Evolutionary conservation across 2,329 filamentous ascomycete species (phyloP).

Genomic region (Neophaeococcomyces mojaviensis): DNA sequence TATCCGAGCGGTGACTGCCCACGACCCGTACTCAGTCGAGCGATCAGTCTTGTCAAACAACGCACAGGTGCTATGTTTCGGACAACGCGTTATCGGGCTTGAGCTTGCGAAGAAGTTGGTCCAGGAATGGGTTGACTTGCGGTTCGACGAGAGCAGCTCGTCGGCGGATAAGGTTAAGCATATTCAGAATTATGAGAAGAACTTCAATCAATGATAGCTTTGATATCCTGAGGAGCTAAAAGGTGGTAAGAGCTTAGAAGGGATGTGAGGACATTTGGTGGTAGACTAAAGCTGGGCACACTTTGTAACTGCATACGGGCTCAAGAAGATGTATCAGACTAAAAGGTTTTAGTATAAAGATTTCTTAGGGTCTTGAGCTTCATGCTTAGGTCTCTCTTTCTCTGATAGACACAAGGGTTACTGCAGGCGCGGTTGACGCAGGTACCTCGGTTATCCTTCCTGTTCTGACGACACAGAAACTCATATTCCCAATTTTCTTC

Average conservation of each 20-base stretch:
- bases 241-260: too few species aligned
- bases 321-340: too few species aligned
- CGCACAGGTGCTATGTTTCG: slow-evolving; percentile 80
- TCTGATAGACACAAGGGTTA: too few species aligned
- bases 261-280: too few species aligned
- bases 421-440: too few species aligned
- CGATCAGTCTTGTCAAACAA: slow-evolving; percentile 74
- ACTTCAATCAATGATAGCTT: slow-evolving; percentile 20
- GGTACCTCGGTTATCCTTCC: slow-evolving; percentile 4
- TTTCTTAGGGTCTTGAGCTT: too few species aligned
- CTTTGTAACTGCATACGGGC: too few species aligned
- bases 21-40: slow-evolving; percentile 80
- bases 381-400: too few species aligned
- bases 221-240: too few species aligned
- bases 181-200: slow-evolving; percentile 37
- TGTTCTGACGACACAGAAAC: background rate
- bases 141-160: slow-evolving; percentile 62
- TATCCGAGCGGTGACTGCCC: slow-evolving; percentile 78
- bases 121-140: slow-evolving; percentile 76
- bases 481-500: background rate
- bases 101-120: slow-evolving; percentile 71
- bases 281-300: background rate
- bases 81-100: slow-evolving; percentile 72
- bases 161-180: slow-evolving; percentile 54
- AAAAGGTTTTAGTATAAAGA: too few species aligned